Conservation (phyloP, 2,329 filamentous ascomycete species). For the Fusarium paranaense region DNA sequence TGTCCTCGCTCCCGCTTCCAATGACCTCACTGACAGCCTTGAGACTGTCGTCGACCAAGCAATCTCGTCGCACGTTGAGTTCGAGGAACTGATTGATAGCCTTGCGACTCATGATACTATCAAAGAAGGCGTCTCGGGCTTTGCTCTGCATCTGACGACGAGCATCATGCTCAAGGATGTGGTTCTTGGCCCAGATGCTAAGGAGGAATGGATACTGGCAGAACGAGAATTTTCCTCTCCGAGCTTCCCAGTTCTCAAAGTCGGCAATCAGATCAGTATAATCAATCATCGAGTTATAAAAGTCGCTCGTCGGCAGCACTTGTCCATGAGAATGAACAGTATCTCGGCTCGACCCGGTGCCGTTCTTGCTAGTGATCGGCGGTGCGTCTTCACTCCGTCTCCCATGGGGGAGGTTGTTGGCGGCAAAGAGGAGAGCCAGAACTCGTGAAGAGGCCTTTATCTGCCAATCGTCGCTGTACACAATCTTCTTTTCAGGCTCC, state of each 20-base stretch:
- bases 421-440: constrained; percentile 83
- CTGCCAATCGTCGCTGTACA: constrained; percentile 90
- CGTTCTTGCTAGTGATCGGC: constrained; percentile 39
- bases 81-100: constrained; percentile 82
- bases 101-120: constrained; percentile 82
- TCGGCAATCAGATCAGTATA: constrained; percentile 87
- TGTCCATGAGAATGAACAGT: constrained; percentile 63
- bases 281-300: constrained; percentile 89
- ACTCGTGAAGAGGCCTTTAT: constrained; percentile 83
- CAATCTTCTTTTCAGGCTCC: constrained; percentile 65
- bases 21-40: constrained; percentile 87
- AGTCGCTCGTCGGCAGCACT: constrained; percentile 82
- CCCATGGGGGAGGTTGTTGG: constrained; percentile 71
- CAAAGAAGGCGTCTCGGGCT: constrained; percentile 90
- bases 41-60: constrained; percentile 88
- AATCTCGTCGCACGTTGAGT: constrained; percentile 83
- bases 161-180: constrained; percentile 89
- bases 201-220: constrained; percentile 94
- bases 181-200: constrained; percentile 92
- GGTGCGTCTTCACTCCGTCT: constrained; percentile 48
- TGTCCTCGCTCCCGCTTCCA: constrained; percentile 82
- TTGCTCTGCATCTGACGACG: constrained; percentile 90
- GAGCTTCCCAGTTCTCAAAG: constrained; percentile 88
- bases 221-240: constrained; percentile 81
- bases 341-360: constrained; percentile 36